A percentile compares a stretch with the other conserved stretches of the same genome.
phyloP scores from a whole-genome alignment of 2,329 filamentous ascomycete species.

The Didymella exigua region DNA sequence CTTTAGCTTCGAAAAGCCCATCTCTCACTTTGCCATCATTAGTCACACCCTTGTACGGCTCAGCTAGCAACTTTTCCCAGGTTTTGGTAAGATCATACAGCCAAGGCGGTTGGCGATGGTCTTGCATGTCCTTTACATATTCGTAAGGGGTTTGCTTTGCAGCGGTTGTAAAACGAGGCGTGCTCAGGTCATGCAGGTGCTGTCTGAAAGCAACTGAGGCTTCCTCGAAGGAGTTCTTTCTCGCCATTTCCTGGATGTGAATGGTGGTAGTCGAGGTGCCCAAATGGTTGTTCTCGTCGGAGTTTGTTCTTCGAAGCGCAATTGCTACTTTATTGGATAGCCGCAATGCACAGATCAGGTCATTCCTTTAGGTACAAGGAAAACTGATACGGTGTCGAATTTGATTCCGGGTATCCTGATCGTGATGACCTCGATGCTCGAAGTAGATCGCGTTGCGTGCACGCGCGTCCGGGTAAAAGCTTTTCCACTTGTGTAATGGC shows the following conservation, averaged over 20 bases:
- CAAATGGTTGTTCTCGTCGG: not conserved
- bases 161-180: constrained; percentile 67
- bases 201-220: constrained; percentile 56
- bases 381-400: not conserved
- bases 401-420: not conserved
- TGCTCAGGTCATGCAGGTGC: constrained; percentile 66
- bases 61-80: constrained; percentile 52
- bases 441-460: not conserved
- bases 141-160: constrained; percentile 66
- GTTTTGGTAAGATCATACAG: constrained; percentile 52
- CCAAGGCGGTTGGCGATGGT: constrained; percentile 67
- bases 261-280: not conserved
- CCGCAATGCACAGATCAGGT: not conserved
- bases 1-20: constrained; percentile 63
- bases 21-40: constrained; percentile 65
- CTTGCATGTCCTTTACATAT: constrained; percentile 66
- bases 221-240: constrained; percentile 33
- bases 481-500: not conserved
- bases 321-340: not conserved
- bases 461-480: not conserved
- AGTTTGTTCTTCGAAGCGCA: not conserved
- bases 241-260: constrained; percentile 17
- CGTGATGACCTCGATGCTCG: not conserved
- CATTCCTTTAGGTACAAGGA: not conserved
- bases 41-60: constrained; percentile 74